Conservation (phyloP, 1,284 basidiomycete genomes). For the Rhodotorula sp. region DNA sequence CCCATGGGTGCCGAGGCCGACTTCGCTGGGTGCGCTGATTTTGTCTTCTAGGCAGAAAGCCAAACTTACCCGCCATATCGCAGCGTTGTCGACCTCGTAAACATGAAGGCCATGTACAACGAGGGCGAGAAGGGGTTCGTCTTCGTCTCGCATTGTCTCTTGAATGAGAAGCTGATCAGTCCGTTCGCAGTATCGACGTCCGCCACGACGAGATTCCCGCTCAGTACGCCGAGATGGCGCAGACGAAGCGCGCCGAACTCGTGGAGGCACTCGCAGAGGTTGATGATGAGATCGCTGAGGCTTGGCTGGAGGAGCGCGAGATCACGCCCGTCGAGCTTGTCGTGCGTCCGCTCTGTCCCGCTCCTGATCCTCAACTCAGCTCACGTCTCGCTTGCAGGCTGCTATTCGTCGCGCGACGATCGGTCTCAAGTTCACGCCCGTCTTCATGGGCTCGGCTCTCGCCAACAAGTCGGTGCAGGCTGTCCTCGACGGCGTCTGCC, state of each 20-base stretch:
- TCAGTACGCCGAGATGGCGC: conserved; percentile 68
- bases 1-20: conserved; percentile 91
- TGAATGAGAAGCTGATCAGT: neutral
- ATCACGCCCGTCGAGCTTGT: conserved; percentile 75
- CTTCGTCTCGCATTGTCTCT: neutral
- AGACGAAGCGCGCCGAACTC: conserved; percentile 82
- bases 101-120: conserved; percentile 94
- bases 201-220: conserved; percentile 87
- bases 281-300: conserved; percentile 90
- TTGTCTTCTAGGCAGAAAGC: neutral
- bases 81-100: conserved; percentile 82
- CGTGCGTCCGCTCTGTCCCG: conserved; percentile 32
- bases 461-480: conserved; percentile 97
- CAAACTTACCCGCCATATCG: neutral
- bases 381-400: conserved; percentile 38
- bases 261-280: conserved; percentile 95
- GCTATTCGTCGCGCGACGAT: conserved; percentile 90
- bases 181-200: conserved; percentile 63
- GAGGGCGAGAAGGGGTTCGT: conserved; percentile 88
- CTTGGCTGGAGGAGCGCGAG: conserved; percentile 81
- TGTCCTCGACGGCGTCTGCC: conserved; percentile 89
- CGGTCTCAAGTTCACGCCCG: conserved; percentile 87
- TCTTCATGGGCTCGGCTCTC: conserved; percentile 95
- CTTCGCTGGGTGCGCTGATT: conserved; percentile 62
- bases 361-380: no score